These are phyloP conservation scores for Musa troglodytarum DNA, from an alignment of 176 grass and related monocot species.

Conservation along the genomic window DNA sequence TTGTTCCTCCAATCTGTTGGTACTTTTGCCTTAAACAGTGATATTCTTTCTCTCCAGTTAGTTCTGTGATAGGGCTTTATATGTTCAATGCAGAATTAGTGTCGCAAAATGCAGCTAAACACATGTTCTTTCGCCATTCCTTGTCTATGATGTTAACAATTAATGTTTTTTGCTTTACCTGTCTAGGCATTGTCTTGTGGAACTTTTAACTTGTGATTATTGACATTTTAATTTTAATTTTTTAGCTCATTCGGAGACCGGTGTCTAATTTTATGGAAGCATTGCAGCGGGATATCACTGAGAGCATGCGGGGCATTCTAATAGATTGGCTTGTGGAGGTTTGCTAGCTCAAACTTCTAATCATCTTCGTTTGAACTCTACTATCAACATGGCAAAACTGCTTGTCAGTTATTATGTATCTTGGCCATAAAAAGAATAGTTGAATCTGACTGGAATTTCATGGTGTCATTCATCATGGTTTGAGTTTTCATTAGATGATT, in stretches of 20 bases:
- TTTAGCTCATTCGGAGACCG: constrained; percentile 23
- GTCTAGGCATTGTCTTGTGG: background rate
- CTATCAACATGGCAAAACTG: too few relatives aligned
- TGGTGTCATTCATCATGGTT: too few relatives aligned
- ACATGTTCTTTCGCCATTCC: too few relatives aligned
- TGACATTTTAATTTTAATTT: background rate
- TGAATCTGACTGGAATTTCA: background rate
- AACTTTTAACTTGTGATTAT: background rate
- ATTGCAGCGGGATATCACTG: constrained; percentile 22
- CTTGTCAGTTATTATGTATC: background rate
- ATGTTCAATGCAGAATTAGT: background rate
- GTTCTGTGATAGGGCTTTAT: background rate
- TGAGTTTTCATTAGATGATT: too few relatives aligned
- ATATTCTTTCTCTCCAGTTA: background rate
- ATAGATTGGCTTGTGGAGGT: constrained; percentile 80
- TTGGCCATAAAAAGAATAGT: background rate
- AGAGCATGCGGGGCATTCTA: constrained; percentile 52
- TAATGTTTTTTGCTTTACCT: background rate
- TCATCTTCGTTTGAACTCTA: background rate
- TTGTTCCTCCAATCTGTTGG: constrained; percentile 11
- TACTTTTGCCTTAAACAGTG: background rate
- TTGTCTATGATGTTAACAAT: too few relatives aligned
- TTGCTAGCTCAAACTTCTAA: background rate
- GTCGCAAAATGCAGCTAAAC: too few relatives aligned
- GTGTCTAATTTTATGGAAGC: constrained; percentile 21